Evolutionary conservation across 1,284 basidiomycete species (phyloP).

Genomic region (Trichosporon sp.): DNA sequence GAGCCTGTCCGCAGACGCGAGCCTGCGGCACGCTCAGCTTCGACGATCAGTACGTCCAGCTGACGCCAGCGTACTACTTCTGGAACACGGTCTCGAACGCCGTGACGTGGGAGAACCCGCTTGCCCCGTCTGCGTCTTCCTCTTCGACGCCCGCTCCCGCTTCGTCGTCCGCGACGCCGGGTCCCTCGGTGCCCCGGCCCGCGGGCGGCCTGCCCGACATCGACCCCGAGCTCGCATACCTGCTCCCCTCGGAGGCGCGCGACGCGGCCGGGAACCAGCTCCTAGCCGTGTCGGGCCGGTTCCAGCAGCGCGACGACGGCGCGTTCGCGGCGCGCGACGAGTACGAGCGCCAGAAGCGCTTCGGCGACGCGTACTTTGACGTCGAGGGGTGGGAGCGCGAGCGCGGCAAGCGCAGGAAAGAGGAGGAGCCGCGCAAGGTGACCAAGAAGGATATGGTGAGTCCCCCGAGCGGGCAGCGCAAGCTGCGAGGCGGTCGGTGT

Average conservation of each 20-base stretch:
- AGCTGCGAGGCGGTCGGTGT: not conserved
- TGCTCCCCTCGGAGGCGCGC: slow-evolving; percentile 64
- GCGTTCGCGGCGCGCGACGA: slow-evolving; percentile 74
- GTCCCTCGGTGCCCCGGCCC: not conserved
- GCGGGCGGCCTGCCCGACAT: slow-evolving; percentile 57
- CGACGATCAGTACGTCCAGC: not conserved
- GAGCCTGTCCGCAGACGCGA: too few species aligned
- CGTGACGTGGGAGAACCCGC: slow-evolving; percentile 84
- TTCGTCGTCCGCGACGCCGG: slow-evolving; percentile 52
- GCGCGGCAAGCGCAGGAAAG: slow-evolving; percentile 55
- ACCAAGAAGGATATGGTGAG: slow-evolving; percentile 82
- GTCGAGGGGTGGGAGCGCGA: slow-evolving; percentile 74
- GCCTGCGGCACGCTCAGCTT: too few species aligned
- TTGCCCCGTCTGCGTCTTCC: slow-evolving; percentile 44
- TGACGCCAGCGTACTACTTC: slow-evolving; percentile 68
- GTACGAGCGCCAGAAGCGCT: slow-evolving; percentile 74
- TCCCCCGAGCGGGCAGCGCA: slow-evolving; percentile 17
- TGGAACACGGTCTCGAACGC: slow-evolving; percentile 72
- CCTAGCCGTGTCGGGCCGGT: not conserved
- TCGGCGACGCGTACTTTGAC: slow-evolving; percentile 86
- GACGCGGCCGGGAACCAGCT: slow-evolving; percentile 53
- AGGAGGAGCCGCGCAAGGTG: slow-evolving; percentile 58
- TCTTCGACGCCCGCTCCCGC: slow-evolving; percentile 39
- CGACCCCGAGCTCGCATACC: slow-evolving; percentile 73
- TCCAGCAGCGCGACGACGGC: slow-evolving; percentile 43